Evolutionary conservation across 352 stramenopile species (phyloP).

Genomic region (Phytopythium helicoides): DNA sequence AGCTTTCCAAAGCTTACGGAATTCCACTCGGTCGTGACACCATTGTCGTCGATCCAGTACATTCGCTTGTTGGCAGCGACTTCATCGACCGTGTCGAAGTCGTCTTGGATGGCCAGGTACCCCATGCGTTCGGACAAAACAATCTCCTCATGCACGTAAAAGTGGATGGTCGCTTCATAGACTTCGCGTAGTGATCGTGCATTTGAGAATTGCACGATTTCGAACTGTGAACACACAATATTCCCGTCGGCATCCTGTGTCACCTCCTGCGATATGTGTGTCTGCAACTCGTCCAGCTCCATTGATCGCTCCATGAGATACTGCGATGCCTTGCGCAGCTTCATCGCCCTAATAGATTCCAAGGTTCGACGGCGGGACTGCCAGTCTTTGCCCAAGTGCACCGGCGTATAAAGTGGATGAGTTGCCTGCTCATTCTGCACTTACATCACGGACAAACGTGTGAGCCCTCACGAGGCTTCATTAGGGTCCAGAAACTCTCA

Average conservation of each 20-base stretch:
- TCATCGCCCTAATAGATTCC: conserved; percentile 8
- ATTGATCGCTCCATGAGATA: conserved; percentile 21
- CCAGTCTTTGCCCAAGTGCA: conserved; percentile 22
- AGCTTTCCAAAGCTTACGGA: conserved; percentile 19
- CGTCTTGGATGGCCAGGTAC: too few species aligned
- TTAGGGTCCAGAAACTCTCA: too few species aligned
- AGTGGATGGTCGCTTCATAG: conserved; percentile 29
- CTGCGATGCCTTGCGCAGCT: conserved; percentile 16
- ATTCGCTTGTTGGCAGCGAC: too few species aligned
- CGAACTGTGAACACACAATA: too few species aligned
- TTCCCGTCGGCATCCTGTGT: conserved; percentile 25
- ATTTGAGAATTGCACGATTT: conserved; percentile 25
- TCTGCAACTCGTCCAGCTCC: conserved; percentile 9
- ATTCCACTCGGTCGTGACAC: conserved; percentile 25
- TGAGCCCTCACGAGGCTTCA: too few species aligned
- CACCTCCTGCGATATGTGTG: conserved; percentile 21
- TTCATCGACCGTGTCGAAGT: too few species aligned
- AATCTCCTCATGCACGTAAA: conserved; percentile 38
- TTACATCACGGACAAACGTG: not conserved
- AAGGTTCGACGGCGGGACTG: conserved; percentile 15
- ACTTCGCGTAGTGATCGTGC: conserved; percentile 25
- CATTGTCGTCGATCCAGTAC: too few species aligned
- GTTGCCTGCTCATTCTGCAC: too few species aligned
- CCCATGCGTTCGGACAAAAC: conserved; percentile 29
- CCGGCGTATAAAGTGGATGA: conserved; percentile 21